Percentiles rank a stretch among this genome's conserved stretches.
phyloP scores from a whole-genome alignment of 352 stramenopile genomes.

The Globisporangium yorkense region DNA sequence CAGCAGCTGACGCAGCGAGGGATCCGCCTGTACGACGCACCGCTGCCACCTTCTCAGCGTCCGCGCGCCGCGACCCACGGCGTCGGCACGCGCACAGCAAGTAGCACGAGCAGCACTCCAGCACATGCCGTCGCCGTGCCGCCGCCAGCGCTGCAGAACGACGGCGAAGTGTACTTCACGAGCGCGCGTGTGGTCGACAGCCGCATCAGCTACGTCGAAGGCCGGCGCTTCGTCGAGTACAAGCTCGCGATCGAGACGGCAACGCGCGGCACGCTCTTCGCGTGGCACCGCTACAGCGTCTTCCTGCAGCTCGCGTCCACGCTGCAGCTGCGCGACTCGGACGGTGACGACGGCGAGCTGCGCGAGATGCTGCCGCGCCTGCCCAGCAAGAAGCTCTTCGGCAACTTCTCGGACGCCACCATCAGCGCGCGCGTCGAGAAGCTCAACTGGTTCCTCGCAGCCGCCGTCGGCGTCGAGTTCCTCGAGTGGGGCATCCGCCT shows the following conservation, averaged over 20 bases:
- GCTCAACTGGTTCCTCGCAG: slow-evolving; percentile 41
- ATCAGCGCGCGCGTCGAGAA: slow-evolving; percentile 38
- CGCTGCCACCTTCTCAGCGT: neutral
- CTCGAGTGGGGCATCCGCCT: slow-evolving; percentile 45
- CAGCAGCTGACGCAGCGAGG: slow-evolving; percentile 2
- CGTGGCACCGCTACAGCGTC: slow-evolving; percentile 44
- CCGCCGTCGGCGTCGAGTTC: slow-evolving; percentile 34
- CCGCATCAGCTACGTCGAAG: slow-evolving; percentile 12
- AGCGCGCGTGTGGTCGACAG: slow-evolving; percentile 11
- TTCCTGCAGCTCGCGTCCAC: slow-evolving; percentile 36
- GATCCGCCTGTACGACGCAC: slow-evolving; percentile 9
- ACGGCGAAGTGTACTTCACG: slow-evolving; percentile 10
- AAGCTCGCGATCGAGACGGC: slow-evolving; percentile 43
- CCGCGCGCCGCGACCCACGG: neutral
- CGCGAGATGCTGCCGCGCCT: slow-evolving; percentile 34
- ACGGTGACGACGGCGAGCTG: slow-evolving; percentile 11
- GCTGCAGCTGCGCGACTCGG: slow-evolving; percentile 33
- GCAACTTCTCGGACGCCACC: slow-evolving; percentile 29
- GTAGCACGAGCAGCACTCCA: neutral
- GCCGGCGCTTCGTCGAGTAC: slow-evolving; percentile 38
- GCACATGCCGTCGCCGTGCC: neutral
- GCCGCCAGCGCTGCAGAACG: neutral
- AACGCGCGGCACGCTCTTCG: slow-evolving; percentile 32
- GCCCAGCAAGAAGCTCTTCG: slow-evolving; percentile 39
- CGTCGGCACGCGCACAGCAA: neutral